Percentiles rank a stretch among this genome's conserved stretches.
Conservation (phyloP, 805 yeast genomes). For the Yarrowia phangngaensis region DNA sequence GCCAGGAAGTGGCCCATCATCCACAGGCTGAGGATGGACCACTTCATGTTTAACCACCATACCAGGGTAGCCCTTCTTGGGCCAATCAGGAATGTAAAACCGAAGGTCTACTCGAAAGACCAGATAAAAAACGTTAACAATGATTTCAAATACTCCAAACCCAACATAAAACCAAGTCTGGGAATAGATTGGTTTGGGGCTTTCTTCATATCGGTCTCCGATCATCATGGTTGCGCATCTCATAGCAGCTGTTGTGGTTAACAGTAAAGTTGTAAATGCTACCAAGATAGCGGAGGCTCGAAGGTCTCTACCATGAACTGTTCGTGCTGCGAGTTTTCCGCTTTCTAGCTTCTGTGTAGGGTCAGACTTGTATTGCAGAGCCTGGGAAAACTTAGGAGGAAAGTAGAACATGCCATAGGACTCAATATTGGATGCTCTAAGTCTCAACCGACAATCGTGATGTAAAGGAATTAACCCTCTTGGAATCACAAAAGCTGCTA, state of each 20-base stretch:
- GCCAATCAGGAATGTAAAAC: constrained; percentile 70
- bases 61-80: constrained; percentile 57
- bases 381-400: constrained; percentile 44
- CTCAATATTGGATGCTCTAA: constrained; percentile 77
- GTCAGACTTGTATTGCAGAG: constrained; percentile 43
- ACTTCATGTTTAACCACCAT: too few species aligned
- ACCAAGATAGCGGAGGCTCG: constrained; percentile 44
- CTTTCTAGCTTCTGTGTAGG: constrained; percentile 34
- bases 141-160: constrained; percentile 64
- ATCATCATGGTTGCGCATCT: constrained; percentile 38
- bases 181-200: constrained; percentile 41
- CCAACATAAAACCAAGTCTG: constrained; percentile 59
- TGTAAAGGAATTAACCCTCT: constrained; percentile 46
- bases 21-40: too few species aligned
- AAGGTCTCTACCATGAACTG: constrained; percentile 37
- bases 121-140: constrained; percentile 55
- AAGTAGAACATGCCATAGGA: constrained; percentile 58
- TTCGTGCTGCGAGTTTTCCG: constrained; percentile 46
- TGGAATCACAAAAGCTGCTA: constrained; percentile 51
- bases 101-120: constrained; percentile 68
- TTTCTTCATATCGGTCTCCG: constrained; percentile 27
- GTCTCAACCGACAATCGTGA: constrained; percentile 36
- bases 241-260: constrained; percentile 36
- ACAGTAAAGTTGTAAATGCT: constrained; percentile 29
- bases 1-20: too few species aligned